Evolutionary conservation across 768 basidiomycete species (phyloP).

Genomic region (Pleurotus djamor): DNA sequence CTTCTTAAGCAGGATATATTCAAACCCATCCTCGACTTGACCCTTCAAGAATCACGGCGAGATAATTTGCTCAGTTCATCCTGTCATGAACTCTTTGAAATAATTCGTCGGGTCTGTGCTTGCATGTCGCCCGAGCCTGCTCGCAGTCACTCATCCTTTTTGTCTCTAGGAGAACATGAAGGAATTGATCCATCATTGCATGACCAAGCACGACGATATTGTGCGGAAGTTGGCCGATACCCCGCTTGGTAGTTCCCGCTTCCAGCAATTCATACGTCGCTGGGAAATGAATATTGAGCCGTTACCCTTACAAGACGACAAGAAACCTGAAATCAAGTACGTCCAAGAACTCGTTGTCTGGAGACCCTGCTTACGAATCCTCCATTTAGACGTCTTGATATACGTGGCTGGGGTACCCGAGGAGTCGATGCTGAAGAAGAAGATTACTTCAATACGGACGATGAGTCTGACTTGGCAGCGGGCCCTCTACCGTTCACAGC

Average conservation of each 20-base stretch:
- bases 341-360: constrained; percentile 9
- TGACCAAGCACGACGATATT: constrained; percentile 69
- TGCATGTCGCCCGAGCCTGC: neutral
- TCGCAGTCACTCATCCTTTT: neutral
- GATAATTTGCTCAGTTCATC: constrained; percentile 95
- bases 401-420: constrained; percentile 45
- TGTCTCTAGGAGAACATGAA: constrained; percentile 78
- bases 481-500: constrained; percentile 18
- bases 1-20: constrained; percentile 85
- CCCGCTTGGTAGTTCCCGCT: constrained; percentile 62
- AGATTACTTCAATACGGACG: constrained; percentile 93
- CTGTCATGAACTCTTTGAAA: constrained; percentile 95
- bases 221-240: constrained; percentile 64
- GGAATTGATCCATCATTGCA: constrained; percentile 78
- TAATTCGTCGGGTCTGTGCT: constrained; percentile 78
- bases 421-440: constrained; percentile 80
- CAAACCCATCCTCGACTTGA: constrained; percentile 79
- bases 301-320: constrained; percentile 44
- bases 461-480: constrained; percentile 43
- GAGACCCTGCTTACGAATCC: constrained; percentile 9
- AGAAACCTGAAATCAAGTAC: constrained; percentile 49
- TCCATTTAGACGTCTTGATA: constrained; percentile 31
- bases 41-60: constrained; percentile 76
- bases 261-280: constrained; percentile 68
- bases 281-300: constrained; percentile 95